A percentile compares a stretch with the other conserved stretches of the same genome.
phyloP scores from a whole-genome alignment of 2,329 filamentous ascomycete genomes.

The Microcyclospora tardicrescens region DNA sequence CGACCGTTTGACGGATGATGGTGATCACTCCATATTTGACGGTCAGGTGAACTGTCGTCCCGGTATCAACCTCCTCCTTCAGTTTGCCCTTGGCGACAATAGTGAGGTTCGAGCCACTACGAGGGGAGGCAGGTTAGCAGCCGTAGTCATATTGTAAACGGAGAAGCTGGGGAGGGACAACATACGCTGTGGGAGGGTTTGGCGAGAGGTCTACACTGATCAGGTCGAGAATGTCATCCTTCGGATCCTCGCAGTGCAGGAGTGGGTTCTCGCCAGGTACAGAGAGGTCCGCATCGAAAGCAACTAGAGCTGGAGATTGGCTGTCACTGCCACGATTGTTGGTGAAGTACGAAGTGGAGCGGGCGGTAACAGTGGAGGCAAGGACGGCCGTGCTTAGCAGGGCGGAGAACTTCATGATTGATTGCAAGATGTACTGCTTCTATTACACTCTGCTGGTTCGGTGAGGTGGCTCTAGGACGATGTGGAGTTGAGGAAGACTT shows the following conservation, averaged over 20 bases:
- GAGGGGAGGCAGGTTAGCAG: too few relatives aligned
- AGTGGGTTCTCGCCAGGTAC: conserved; percentile 81
- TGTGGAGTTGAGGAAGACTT: neutral
- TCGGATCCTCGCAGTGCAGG: conserved; percentile 59
- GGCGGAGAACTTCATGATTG: conserved; percentile 20
- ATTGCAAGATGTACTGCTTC: too few relatives aligned
- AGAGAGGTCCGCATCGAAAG: conserved; percentile 38
- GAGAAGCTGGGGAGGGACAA: conserved; percentile 2
- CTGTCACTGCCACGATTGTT: conserved; percentile 2
- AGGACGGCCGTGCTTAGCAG: conserved; percentile 16
- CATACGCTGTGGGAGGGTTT: conserved; percentile 75
- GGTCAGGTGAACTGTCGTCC: conserved; percentile 66
- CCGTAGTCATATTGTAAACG: too few relatives aligned
- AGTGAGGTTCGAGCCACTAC: conserved; percentile 60
- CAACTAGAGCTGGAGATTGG: conserved; percentile 7
- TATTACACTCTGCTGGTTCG: too few relatives aligned
- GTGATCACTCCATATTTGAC: conserved; percentile 94
- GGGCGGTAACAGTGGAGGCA: conserved; percentile 17
- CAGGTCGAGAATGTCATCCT: conserved; percentile 59
- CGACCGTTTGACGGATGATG: conserved; percentile 65
- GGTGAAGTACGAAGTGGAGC: conserved; percentile 10
- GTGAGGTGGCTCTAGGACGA: too few relatives aligned
- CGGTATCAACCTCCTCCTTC: conserved; percentile 56
- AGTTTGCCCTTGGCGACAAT: conserved; percentile 73
- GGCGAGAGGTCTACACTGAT: conserved; percentile 67